Evolutionary conservation across 2,329 filamentous ascomycete species (phyloP), one percentile per base, ranked within the genome.

Genomic region (Leptodontidium sp.): DNA sequence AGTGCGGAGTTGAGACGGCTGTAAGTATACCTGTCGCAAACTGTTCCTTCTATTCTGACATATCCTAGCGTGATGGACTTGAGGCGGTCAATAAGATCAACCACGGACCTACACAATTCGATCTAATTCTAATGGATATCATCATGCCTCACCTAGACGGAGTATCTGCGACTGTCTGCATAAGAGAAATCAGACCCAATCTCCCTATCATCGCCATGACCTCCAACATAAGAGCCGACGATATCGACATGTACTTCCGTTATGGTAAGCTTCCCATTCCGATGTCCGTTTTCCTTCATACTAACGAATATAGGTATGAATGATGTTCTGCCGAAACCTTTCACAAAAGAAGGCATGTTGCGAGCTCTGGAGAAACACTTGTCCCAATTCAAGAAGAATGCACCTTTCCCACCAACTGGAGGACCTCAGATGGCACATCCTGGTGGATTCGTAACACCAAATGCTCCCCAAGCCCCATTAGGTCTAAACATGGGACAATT

Each of bases 191-290:
- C 71, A 90, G 94, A 72, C 88, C 89, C 47, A 88, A 90, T 6
- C 90, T 92, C 24, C 96, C 96, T 0, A 97, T 99, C 75, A 93
- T 99, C 68, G 96, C 96, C 58, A 98, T 99, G 96, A 99, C 96
- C 2, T 98, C 95, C 3, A 99, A 98, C 78, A 98, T 99, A 72
- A 89, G 96, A 72, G 94, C 93, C 70, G 95, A 98, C 76, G 96
- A 99, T 78, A 97, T 98, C 70, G 93, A 95, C 65, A 94, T 97
- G 82, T 99, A 99, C 79, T 98, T 98, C 82, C 91, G 95, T 76
- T 94, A 97, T 82, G 96, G 94, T 96, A 86, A 84, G 91, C 80
- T 29, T 55, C 32, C 3, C 50, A n/a, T 73, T 67, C 68, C 58
- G 8, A 32, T 21, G 4, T 26, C 47, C 4, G 12, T 49, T 55